Base-by-base conservation (phyloP, 768 basidiomycete genomes). In the Mycena capillaripes region DNA sequence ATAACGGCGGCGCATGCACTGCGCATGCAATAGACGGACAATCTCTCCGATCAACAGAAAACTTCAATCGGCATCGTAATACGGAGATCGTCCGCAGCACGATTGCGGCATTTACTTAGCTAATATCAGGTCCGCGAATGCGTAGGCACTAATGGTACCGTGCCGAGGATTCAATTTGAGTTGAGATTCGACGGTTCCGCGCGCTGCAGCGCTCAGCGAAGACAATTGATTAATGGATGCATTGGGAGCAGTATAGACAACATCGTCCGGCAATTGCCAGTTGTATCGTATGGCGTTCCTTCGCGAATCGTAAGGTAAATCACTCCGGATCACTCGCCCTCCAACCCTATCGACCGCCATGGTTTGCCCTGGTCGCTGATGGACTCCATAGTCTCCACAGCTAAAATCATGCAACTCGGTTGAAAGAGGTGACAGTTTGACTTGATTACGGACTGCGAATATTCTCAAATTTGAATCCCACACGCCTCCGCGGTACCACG, bases 1-100 rank as follows among this genome's bases (percentile, higher is more conserved):
- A 52, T 64, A 46, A 63, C 21, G 30, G 61, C 44, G 16, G n/a
- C 30, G 60, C 40, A 59, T 59, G 57, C 29, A 32, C 7, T 50
- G n/a, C 30, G 60, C 36, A 57, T 57, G 55, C 40, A 52, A 23
- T 25, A 16, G 23, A 62, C 30, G 8, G 23, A 8, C 19, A 23
- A 58, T 58, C 56, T 30, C 27, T 48, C 52, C 65, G 65, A 66
- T 66, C 65, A 66, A 66, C 65, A 66, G 65, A 66, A 66, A 57
- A 36, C 56, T 32, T 66, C 65, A 66, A 66, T 46, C 65, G 65
- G 42, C 14, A 38, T 17, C 27, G 16, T 53, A 48, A 52, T 34
- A 34, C 16, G 14, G 52, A 27, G 25, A 65, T 55, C 4, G 8
- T 50, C 46, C 61, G 44, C 12, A 29, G 23, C 52, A 34, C 32